Percentiles rank a stretch among this genome's conserved stretches.
Conservation (phyloP, 2,329 filamentous ascomycete species). For the Alternaria sp. region DNA sequence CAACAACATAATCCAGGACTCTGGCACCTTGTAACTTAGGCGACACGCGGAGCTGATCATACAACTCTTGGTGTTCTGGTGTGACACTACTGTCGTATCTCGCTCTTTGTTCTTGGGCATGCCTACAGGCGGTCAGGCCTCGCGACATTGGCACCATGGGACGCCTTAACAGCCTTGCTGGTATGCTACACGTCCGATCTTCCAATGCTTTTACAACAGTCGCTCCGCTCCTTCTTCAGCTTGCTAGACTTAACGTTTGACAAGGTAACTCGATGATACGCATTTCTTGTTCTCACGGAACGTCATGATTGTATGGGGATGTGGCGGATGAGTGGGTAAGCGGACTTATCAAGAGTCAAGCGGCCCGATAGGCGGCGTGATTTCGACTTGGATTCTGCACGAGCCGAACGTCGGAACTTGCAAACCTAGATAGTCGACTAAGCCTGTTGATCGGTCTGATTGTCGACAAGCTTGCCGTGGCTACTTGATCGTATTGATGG, state of each 20-base stretch:
- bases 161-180: neutral
- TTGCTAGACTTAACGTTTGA: neutral
- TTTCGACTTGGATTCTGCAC: neutral
- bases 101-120: neutral
- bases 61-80: neutral
- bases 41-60: neutral
- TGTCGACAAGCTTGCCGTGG: neutral
- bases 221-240: neutral
- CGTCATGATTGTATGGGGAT: neutral
- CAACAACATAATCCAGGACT: neutral
- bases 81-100: neutral
- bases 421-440: neutral
- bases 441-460: neutral
- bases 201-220: neutral
- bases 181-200: neutral
- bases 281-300: neutral
- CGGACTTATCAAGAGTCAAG: neutral
- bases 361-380: neutral
- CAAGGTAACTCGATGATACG: neutral
- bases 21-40: neutral
- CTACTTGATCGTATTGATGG: neutral
- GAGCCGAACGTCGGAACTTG: neutral
- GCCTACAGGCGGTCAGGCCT: neutral
- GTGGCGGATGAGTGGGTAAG: neutral
- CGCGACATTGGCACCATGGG: neutral